Evolutionary conservation across 495 filamentous ascomycete genomes (phyloP).

Genomic region (Aspergillus indologenus): DNA sequence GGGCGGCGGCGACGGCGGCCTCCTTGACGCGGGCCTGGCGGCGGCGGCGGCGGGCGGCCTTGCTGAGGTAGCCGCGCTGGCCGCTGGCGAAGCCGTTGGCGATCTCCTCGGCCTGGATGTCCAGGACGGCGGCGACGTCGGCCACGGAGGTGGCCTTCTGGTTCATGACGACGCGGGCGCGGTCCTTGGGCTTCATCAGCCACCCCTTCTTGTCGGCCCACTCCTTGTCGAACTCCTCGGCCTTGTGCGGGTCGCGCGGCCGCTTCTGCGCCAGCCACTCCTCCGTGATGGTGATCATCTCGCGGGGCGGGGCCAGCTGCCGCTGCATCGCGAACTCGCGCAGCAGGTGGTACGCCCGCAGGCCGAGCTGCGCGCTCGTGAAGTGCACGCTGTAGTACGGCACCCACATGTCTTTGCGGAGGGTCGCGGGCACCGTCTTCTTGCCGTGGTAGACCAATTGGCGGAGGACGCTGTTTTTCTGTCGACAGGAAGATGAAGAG

Average conservation of each 20-base stretch:
- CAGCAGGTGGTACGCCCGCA: slow-evolving; percentile 71
- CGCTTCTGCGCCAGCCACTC: slow-evolving; percentile 50
- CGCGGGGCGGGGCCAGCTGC: slow-evolving; percentile 41
- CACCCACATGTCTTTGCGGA: slow-evolving; percentile 92
- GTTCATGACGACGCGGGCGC: slow-evolving; percentile 69
- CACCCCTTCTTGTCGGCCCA: slow-evolving; percentile 42
- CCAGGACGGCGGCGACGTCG: slow-evolving; percentile 77
- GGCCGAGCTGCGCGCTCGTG: slow-evolving; percentile 59
- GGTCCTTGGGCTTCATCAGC: slow-evolving; percentile 50
- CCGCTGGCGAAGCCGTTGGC: slow-evolving; percentile 28
- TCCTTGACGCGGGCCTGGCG: slow-evolving; percentile 38
- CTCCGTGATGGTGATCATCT: slow-evolving; percentile 49
- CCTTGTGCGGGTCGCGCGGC: slow-evolving; percentile 55
- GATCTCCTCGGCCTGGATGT: slow-evolving; percentile 47
- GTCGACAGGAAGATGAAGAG: background rate
- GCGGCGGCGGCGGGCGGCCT: slow-evolving; percentile 28
- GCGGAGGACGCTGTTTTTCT: slow-evolving; percentile 64
- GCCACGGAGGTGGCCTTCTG: slow-evolving; percentile 87
- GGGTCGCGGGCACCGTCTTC: slow-evolving; percentile 70
- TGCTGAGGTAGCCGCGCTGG: slow-evolving; percentile 34
- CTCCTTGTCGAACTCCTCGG: slow-evolving; percentile 43
- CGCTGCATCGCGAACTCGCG: slow-evolving; percentile 67
- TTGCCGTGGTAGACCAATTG: slow-evolving; percentile 90
- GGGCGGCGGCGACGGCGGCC: slow-evolving; percentile 33
- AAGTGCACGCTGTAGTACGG: slow-evolving; percentile 76